phyloP scores from a whole-genome alignment of 176 grass and related monocot genomes.

The Aegilops longissima region DNA sequence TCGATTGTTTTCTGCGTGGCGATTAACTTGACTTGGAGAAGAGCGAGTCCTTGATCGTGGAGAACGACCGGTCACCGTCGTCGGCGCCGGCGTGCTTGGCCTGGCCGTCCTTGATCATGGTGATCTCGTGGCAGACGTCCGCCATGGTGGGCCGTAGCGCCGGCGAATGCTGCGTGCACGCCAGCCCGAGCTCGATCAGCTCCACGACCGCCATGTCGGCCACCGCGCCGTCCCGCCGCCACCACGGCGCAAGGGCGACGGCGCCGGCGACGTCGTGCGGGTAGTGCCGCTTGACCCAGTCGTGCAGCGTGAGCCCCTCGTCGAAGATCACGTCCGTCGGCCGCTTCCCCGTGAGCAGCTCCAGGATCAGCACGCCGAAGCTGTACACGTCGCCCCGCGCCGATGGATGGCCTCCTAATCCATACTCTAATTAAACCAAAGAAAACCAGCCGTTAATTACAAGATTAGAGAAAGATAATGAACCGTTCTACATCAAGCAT shows the following conservation, averaged over 20 bases:
- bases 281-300: slow-evolving; percentile 72
- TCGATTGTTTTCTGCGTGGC: too few species aligned
- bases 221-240: not conserved
- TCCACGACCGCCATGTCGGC: slow-evolving; percentile 43
- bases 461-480: not conserved
- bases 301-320: slow-evolving; percentile 77
- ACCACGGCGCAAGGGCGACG: slow-evolving; percentile 40
- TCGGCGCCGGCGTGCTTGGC: not conserved
- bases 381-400: slow-evolving; percentile 86
- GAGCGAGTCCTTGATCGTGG: slow-evolving; percentile 31
- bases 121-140: slow-evolving; percentile 67
- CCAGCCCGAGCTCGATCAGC: slow-evolving; percentile 78
- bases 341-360: slow-evolving; percentile 5
- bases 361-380: slow-evolving; percentile 76
- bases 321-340: slow-evolving; percentile 75
- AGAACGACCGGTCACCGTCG: slow-evolving; percentile 7
- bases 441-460: not conserved
- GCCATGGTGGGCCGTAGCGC: slow-evolving; percentile 68
- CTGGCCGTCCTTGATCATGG: slow-evolving; percentile 65
- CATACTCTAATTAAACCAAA: slow-evolving; percentile 57
- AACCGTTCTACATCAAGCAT: not conserved
- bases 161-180: slow-evolving; percentile 78
- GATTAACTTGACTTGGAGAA: slow-evolving; percentile 30
- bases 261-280: slow-evolving; percentile 57
- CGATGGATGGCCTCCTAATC: slow-evolving; percentile 47